phyloP scores from a whole-genome alignment of 108 stramenopile genomes.

The Nitzschia sp. region DNA sequence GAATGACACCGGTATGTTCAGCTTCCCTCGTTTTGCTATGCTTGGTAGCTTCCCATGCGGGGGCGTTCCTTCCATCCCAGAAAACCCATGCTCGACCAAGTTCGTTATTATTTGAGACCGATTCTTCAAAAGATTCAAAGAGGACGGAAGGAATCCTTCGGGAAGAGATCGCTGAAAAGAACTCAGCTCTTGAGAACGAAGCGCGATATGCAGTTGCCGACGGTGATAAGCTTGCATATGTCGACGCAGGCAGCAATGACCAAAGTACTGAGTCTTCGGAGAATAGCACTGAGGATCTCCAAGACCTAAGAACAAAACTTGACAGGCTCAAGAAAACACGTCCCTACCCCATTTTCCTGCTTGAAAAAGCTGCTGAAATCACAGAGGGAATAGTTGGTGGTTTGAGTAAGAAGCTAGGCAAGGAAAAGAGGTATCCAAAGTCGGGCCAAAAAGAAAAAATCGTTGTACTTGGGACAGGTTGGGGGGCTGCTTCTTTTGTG shows the following conservation, averaged over 20 bases:
- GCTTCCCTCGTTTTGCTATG: no score
- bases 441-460: slow-evolving; percentile 61
- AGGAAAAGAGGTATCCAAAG: neutral
- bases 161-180: slow-evolving; percentile 46
- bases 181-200: slow-evolving; percentile 48
- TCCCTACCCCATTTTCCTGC: slow-evolving; percentile 81
- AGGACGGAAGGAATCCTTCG: slow-evolving; percentile 46
- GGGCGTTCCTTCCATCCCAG: neutral
- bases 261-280: neutral
- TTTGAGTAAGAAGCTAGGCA: neutral
- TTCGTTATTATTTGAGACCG: no score
- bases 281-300: neutral
- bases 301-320: slow-evolving; percentile 33
- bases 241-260: neutral
- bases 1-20: no score
- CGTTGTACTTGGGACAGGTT: slow-evolving; percentile 92
- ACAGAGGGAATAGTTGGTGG: slow-evolving; percentile 49
- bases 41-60: neutral
- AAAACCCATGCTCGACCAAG: no score
- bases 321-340: slow-evolving; percentile 62
- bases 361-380: slow-evolving; percentile 77
- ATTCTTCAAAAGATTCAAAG: neutral
- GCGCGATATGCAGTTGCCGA: slow-evolving; percentile 41
- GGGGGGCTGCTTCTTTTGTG: slow-evolving; percentile 90
- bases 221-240: slow-evolving; percentile 21